These are phyloP conservation scores for Ajuga reptans DNA, from an alignment of 305 asterid species.

Conservation along the genomic window DNA sequence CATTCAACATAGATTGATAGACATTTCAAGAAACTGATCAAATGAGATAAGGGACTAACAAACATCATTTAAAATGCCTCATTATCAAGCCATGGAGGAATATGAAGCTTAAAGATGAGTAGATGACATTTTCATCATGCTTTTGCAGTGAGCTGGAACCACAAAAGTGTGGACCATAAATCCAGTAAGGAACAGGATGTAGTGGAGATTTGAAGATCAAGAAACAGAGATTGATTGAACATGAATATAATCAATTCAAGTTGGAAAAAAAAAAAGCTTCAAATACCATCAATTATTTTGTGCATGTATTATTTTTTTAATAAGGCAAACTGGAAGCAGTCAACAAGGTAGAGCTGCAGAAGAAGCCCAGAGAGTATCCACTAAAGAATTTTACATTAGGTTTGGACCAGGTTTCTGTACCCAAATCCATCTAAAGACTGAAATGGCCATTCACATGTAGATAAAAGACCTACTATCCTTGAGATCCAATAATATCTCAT, in stretches of 20 bases:
- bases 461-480: neutral
- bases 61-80: neutral
- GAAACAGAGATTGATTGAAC: neutral
- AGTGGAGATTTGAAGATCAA: neutral
- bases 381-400: neutral
- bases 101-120: neutral
- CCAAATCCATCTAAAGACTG: neutral
- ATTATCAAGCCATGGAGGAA: neutral
- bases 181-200: neutral
- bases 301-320: neutral
- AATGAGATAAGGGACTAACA: neutral
- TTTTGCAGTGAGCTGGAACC: neutral
- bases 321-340: neutral
- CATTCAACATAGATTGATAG: neutral
- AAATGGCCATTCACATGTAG: neutral
- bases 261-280: neutral
- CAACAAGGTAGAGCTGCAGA: neutral
- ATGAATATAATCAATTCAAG: neutral
- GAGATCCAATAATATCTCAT: neutral
- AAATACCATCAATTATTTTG: neutral
- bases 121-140: neutral
- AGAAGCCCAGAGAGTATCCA: neutral
- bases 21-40: conserved; percentile 6
- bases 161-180: neutral
- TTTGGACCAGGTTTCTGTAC: neutral